Evolutionary conservation across 306 rosid genomes (phyloP), one percentile per base, ranked within the genome.

Genomic region (Cucurbita moschata): DNA sequence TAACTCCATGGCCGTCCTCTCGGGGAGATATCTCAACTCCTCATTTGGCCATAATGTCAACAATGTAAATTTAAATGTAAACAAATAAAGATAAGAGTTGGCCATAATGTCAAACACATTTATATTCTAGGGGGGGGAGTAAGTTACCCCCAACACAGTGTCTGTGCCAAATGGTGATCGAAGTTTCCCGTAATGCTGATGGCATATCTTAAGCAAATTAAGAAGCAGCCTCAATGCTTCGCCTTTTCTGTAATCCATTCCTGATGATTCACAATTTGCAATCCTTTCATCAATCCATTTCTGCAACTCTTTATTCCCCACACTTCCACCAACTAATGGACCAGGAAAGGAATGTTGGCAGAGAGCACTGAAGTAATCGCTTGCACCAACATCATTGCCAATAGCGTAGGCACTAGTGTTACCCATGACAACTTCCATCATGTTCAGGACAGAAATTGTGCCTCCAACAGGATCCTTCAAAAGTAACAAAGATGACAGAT

Each of bases 271-370:
- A 5, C 87, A 84, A 73, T 77, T 69, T 56, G 91, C 84, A 73
- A 87, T 90, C 85, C 96, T 83, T 85, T 92, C 98, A 76, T 92
- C 96, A 69, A 90, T 77, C 98, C 98, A 92, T 81, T 84, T 92
- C 78, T 85, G 78, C 79, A 92, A 80, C 63, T 92, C 96, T 85
- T 90, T 92, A 84, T 81, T 90, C 79, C 96, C 96, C 78, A 92
- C 93, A 81, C 82, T 88, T 73, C 91, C 96, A 44, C 96, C 96
- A 86, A 87, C 96, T 87, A 92, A 82, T 71, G 98, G 98, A 82
- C 98, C 96, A 9, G 96, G 96, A 83, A 88, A 92, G 73, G 96
- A 88, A 44, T 90, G 96, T 76, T 87, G 91, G 91, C 87, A 82
- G 79, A 90, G 77, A 74, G 96, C 87, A 74, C 78, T 83, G 59